Evolutionary conservation across 164 flowering plant species (phyloP), one percentile per base, ranked within the genome.

Genomic region (Stephania cephalantha): DNA sequence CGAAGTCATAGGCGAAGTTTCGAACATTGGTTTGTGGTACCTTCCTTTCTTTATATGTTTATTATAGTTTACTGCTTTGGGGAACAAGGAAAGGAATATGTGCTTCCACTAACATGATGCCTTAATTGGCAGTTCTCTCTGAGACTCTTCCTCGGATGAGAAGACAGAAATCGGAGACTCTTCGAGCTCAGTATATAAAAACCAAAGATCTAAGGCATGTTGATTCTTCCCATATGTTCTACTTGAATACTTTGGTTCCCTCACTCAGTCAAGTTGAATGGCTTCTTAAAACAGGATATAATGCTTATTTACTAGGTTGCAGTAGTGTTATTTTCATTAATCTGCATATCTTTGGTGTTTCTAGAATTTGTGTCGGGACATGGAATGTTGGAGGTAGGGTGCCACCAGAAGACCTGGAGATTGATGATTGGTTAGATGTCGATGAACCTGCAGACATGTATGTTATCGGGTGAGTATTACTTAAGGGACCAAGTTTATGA

Each of bases 371-470:
- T 74, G 93, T 85, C 73, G 92, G 91, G 75, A 93, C 99, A 46
- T 96, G 98, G 99, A 96, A 96, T 85, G 92, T 91, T 70, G 99
- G 90, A 74, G 99, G 99, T 74, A 85, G 78, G 81, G 61, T 84
- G 78, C 99, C 99, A 71, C 87, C 93, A n/a, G 91, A 91, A 74
- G 90, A 89, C 75, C 84, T 96, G 15, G 97, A 90, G 70, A 85
- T 96, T 74, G 88, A 88, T 78, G 91, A 86, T 44, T 96, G 98
- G 98, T 76, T 96, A 35, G 88, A 85, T 72, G 79, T 84, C 46
- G 83, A 82, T 18, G 89, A 96, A n/a, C 96, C 98, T 71, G 93
- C 98, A 31, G 99, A 96, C 78, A 81, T 96, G 50, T 96, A 96
- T 85, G 98, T 94, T 64, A 78, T 96, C 48, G 99, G 99, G 99